Evolutionary conservation across 352 stramenopile species (phyloP), one percentile per base, ranked within the genome.

Genomic region (Globisporangium ultimum): DNA sequence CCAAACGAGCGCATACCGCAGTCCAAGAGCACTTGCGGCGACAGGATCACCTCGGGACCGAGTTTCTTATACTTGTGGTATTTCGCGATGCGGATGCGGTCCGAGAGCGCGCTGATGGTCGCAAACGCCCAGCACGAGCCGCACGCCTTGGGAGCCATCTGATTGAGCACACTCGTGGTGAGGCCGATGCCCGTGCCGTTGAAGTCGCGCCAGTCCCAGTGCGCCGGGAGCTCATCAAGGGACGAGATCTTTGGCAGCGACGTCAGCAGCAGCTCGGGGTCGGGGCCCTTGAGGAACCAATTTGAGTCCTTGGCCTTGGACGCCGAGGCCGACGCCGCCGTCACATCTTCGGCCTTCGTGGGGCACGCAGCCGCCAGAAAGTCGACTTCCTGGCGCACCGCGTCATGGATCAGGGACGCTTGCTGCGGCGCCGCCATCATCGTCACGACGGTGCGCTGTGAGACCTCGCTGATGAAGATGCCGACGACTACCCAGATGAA

Each of bases 161-260:
- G 83, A 48, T 92, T 92, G 69, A 88, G 61, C 22, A 89, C 76
- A 24, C 74, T 87, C 0, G 83, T 92, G 7, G 80, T 86, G 20
- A 92, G 60, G 42, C 76, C 82, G 47, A 92, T 76, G n/a, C 80
- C 83, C 36, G 83, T 92, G 60, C 75, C 70, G 49, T 90, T 92
- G 70, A 78, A 88, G 65, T 92, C 71, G 18, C 80, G 80, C 83
- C 83, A 90, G 64, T 92, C 80, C 83, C 83, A 92, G 61, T 88
- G 70, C 46, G 64, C 52, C 3, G 83, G 83, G 2, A 92, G 61
- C n/a, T 89, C 77, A 2, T 78, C 69, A 24, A 91, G 64, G 11
- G 82, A 88, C 47, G 36, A 56, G 14, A 78, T 65, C 50, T 69
- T 53, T 1, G 80, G 78, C 13, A 92, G 47, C 17, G 64, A 54